Percentiles rank a stretch among this genome's conserved stretches.
phyloP scores from a whole-genome alignment of 2,329 filamentous ascomycete genomes.

The Talaromyces rugulosus region DNA sequence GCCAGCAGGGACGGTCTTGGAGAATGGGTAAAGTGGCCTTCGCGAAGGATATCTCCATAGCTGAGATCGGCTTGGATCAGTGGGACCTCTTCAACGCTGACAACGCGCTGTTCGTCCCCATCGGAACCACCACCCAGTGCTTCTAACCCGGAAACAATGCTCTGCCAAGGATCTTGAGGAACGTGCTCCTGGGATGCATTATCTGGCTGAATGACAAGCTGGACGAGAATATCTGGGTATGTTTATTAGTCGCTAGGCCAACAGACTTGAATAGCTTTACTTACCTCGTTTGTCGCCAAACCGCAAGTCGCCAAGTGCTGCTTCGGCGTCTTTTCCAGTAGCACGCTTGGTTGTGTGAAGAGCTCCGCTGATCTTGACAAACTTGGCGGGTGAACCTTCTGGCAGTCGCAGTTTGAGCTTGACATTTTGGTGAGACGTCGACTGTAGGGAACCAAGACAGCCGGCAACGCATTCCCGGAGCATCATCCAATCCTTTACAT shows the following conservation, averaged over 20 bases:
- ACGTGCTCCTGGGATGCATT: constrained; percentile 75
- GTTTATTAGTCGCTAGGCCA: background rate
- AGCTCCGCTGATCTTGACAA: constrained; percentile 96
- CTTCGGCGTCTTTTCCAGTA: constrained; percentile 90
- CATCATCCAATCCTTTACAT: constrained; percentile 99
- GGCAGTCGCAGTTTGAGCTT: constrained; percentile 91
- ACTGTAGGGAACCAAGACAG: constrained; percentile 86
- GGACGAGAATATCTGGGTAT: constrained; percentile 75
- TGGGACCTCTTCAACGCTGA: constrained; percentile 91
- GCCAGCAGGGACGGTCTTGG: constrained; percentile 86
- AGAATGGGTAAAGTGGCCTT: constrained; percentile 79
- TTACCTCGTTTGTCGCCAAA: constrained; percentile 83
- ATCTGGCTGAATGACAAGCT: constrained; percentile 87
- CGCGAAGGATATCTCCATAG: constrained; percentile 88
- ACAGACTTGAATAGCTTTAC: background rate
- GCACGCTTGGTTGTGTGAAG: constrained; percentile 95
- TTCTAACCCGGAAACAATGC: constrained; percentile 90
- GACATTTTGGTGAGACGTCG: constrained; percentile 95
- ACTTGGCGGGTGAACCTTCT: constrained; percentile 94
- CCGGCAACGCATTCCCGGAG: constrained; percentile 91
- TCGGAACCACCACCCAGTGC: constrained; percentile 85
- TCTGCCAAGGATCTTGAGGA: constrained; percentile 94
- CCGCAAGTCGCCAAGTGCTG: constrained; percentile 81
- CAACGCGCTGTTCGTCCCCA: constrained; percentile 73
- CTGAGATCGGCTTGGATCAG: constrained; percentile 90